These are phyloP conservation scores for Aspergillus tubingensis DNA, from an alignment of 2,329 filamentous ascomycete species.

Conservation along the genomic window DNA sequence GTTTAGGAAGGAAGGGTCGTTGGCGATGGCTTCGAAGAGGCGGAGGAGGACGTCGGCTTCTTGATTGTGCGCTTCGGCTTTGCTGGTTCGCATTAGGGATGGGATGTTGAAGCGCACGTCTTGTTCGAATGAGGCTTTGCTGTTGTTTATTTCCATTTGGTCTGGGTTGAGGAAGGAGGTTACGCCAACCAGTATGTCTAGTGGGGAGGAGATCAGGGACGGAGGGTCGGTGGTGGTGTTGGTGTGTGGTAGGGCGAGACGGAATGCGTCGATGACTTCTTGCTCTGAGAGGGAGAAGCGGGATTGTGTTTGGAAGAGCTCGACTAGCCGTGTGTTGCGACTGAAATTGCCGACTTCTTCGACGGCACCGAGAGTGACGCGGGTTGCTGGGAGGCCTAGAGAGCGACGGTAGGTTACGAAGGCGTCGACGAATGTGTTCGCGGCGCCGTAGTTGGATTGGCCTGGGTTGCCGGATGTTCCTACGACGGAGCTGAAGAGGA, in stretches of 20 bases:
- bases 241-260: not conserved
- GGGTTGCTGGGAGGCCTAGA: conserved; percentile 17
- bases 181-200: not conserved
- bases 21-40: conserved; percentile 1
- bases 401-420: conserved; percentile 26
- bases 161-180: not conserved
- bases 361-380: conserved; percentile 28
- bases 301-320: conserved; percentile 1
- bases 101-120: conserved; percentile 7
- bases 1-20: not conserved
- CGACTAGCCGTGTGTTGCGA: conserved; percentile 8
- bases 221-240: not conserved
- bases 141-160: not conserved
- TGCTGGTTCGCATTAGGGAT: not conserved
- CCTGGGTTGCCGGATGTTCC: conserved; percentile 40
- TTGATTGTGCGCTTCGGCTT: not conserved
- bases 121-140: not conserved
- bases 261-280: conserved; percentile 12
- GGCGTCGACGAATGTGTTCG: conserved; percentile 40
- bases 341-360: conserved; percentile 25
- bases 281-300: conserved; percentile 2
- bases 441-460: conserved; percentile 44
- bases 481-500: conserved; percentile 25
- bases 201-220: not conserved
- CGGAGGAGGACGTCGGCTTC: not conserved